phyloP scores from a whole-genome alignment of 768 basidiomycete species.

The Rhizopogon vinicolor region DNA sequence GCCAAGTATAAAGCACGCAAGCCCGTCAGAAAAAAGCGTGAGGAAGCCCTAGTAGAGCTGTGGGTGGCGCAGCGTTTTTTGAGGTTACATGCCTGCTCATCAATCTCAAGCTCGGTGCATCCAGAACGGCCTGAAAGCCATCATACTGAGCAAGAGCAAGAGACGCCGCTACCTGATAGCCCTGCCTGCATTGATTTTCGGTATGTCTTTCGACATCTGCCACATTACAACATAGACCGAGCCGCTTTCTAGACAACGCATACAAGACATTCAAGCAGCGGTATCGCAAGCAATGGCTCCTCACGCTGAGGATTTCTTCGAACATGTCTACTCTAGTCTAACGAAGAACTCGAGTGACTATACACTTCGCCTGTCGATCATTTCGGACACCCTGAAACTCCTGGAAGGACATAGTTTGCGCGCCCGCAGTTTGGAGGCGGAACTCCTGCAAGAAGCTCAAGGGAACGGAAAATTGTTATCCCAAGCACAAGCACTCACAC shows the following conservation, averaged over 20 bases:
- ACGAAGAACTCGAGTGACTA: not conserved
- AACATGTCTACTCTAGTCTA: not conserved
- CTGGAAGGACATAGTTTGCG: not conserved
- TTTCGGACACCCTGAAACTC: conserved; percentile 1
- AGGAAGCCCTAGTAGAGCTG: not conserved
- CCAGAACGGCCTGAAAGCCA: not conserved
- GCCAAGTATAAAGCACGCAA: not conserved
- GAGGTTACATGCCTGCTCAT: not conserved
- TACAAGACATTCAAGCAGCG: not conserved
- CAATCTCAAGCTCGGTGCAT: not conserved
- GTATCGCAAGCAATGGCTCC: not conserved
- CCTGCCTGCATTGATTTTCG: not conserved
- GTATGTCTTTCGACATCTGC: not conserved
- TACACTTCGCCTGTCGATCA: not conserved
- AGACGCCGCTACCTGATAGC: not conserved
- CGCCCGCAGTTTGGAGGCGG: not conserved
- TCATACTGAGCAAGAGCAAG: not conserved
- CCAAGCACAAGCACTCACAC: not conserved
- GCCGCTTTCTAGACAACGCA: not conserved
- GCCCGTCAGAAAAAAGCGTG: not conserved
- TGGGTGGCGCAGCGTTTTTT: not conserved
- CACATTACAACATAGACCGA: not conserved
- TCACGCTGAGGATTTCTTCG: not conserved
- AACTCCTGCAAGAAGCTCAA: not conserved
- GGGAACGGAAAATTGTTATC: not conserved